A percentile compares a stretch with the other conserved stretches of the same genome.
phyloP scores from a whole-genome alignment of 2,329 filamentous ascomycete genomes.

The Penicillium sp. region DNA sequence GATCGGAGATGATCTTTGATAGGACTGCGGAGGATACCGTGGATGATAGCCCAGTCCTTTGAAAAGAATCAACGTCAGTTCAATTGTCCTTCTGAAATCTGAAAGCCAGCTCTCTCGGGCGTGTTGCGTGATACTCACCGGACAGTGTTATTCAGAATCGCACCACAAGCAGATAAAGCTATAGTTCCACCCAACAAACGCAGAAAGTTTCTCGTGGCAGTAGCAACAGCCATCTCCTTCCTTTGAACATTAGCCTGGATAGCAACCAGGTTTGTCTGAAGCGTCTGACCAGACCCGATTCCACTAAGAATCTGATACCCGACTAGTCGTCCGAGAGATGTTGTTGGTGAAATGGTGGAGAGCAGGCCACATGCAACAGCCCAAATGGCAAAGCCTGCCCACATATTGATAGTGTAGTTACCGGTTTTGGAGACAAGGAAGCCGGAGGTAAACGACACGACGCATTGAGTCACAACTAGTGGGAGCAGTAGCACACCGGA shows the following conservation, averaged over 20 bases:
- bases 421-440: slow-evolving; percentile 3
- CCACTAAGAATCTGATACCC: slow-evolving; percentile 4
- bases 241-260: slow-evolving; percentile 3
- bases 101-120: neutral
- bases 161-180: slow-evolving; percentile 1
- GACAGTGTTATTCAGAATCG: slow-evolving; percentile 4
- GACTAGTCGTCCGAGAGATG: neutral
- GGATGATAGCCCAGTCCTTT: neutral
- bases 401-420: slow-evolving; percentile 3
- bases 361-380: slow-evolving; percentile 2
- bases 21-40: neutral
- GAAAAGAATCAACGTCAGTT: neutral
- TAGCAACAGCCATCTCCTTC: slow-evolving; percentile 5
- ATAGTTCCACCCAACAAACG: slow-evolving; percentile 2
- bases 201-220: slow-evolving; percentile 1
- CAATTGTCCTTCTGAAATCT: neutral
- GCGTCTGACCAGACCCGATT: slow-evolving; percentile 1
- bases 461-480: neutral
- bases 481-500: slow-evolving; percentile 5
- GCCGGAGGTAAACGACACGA: slow-evolving; percentile 1
- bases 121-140: neutral
- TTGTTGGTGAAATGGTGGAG: slow-evolving; percentile 1
- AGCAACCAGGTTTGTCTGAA: slow-evolving; percentile 3
- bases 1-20: slow-evolving; percentile 1
- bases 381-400: slow-evolving; percentile 3